These are phyloP conservation scores for Naematelia aurantialba DNA, from an alignment of 768 basidiomycete genomes.

Conservation along the genomic window DNA sequence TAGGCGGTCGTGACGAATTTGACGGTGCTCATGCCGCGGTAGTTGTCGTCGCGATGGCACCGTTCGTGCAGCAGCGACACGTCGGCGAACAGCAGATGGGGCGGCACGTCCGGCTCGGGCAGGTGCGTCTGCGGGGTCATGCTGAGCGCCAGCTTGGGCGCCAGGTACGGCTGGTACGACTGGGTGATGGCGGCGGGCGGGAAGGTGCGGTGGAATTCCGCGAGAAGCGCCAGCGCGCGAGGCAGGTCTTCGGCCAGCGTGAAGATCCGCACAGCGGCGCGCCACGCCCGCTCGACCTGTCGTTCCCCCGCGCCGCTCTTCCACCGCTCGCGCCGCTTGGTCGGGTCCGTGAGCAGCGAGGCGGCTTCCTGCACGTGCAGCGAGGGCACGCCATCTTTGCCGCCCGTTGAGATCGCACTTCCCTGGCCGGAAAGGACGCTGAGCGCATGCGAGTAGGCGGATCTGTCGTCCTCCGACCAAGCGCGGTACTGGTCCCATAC, in stretches of 20 bases:
- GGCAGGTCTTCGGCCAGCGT: slow-evolving; percentile 55
- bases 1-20: slow-evolving; percentile 73
- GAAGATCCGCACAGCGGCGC: slow-evolving; percentile 64
- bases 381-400: neutral
- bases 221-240: slow-evolving; percentile 56
- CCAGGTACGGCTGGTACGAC: slow-evolving; percentile 45
- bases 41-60: slow-evolving; percentile 54
- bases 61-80: slow-evolving; percentile 75
- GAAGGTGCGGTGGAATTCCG: slow-evolving; percentile 63
- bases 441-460: neutral
- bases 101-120: slow-evolving; percentile 75
- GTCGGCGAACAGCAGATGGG: slow-evolving; percentile 70
- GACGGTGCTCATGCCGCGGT: slow-evolving; percentile 62
- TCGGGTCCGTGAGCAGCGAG: slow-evolving; percentile 1
- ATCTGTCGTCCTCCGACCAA: neutral
- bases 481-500: slow-evolving; percentile 65
- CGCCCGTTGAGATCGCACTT: neutral
- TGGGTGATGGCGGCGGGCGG: slow-evolving; percentile 58
- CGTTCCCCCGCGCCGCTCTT: slow-evolving; percentile 30
- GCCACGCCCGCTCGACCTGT: slow-evolving; percentile 64
- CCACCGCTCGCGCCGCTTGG: slow-evolving; percentile 4
- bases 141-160: slow-evolving; percentile 58
- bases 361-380: neutral
- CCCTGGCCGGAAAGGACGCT: no score
- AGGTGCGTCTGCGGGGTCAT: slow-evolving; percentile 60